These are phyloP conservation scores for Penicillium simplicissimum DNA, from an alignment of 495 filamentous ascomycete species.

Conservation along the genomic window DNA sequence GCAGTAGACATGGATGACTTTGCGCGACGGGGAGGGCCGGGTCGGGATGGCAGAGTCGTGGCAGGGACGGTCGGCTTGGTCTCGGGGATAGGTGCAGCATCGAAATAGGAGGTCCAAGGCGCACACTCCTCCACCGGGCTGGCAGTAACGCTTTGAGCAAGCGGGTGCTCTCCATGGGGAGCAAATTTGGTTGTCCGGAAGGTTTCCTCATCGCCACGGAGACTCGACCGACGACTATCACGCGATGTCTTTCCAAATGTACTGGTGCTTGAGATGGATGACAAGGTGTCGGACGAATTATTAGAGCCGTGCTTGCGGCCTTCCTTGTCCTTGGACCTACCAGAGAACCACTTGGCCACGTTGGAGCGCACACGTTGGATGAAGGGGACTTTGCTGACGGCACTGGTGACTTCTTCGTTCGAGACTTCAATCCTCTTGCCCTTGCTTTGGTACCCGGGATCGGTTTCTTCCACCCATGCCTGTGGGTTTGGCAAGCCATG, in stretches of 20 bases:
- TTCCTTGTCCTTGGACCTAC: conserved; percentile 58
- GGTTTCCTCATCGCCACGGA: conserved; percentile 67
- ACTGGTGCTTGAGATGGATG: conserved; percentile 32
- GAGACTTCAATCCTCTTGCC: conserved; percentile 93
- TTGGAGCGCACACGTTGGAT: conserved; percentile 65
- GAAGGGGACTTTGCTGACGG: conserved; percentile 85
- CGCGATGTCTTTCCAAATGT: conserved; percentile 38
- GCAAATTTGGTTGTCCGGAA: conserved; percentile 40
- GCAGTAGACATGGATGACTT: conserved; percentile 62
- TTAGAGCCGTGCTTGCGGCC: conserved; percentile 46
- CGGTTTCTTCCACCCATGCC: conserved; percentile 89
- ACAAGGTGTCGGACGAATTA: conserved; percentile 38
- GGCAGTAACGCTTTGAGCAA: conserved; percentile 79
- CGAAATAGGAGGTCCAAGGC: conserved; percentile 45
- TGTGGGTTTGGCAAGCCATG: conserved; percentile 71
- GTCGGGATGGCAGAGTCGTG: conserved; percentile 42
- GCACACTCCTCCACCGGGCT: conserved; percentile 60
- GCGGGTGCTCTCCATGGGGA: conserved; percentile 66
- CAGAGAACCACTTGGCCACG: conserved; percentile 60
- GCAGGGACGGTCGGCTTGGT: conserved; percentile 33
- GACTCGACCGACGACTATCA: conserved; percentile 63
- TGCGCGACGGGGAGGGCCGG: conserved; percentile 50
- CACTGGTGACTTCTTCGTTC: conserved; percentile 81
- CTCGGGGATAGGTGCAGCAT: conserved; percentile 23
- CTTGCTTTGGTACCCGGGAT: conserved; percentile 76